phyloP scores from a whole-genome alignment of 768 basidiomycete species.

The Leccinellum luteum region DNA sequence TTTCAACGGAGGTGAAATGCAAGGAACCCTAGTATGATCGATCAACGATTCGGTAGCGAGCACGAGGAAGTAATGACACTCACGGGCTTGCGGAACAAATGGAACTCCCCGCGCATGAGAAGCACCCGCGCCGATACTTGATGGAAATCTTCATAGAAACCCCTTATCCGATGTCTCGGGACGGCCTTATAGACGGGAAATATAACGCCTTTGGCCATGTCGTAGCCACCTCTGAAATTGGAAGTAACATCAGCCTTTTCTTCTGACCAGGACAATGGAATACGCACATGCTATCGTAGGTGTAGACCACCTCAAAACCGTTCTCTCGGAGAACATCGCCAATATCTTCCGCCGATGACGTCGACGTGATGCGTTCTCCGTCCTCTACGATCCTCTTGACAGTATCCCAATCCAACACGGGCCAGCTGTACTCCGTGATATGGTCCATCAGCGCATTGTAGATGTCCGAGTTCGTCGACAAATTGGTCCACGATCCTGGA shows the following conservation, averaged over 20 bases:
- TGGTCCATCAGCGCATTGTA: slow-evolving; percentile 17
- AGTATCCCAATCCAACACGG: slow-evolving; percentile 24
- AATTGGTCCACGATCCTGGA: slow-evolving; percentile 21
- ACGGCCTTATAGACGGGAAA: slow-evolving; percentile 34
- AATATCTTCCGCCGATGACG: slow-evolving; percentile 28
- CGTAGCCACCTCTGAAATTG: slow-evolving; percentile 34
- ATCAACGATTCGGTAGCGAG: background rate
- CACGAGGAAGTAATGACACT: background rate
- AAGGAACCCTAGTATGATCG: slow-evolving; percentile 27
- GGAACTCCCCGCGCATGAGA: slow-evolving; percentile 39
- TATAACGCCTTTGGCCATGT: slow-evolving; percentile 39
- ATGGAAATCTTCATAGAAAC: slow-evolving; percentile 39
- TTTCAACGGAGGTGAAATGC: slow-evolving; percentile 32
- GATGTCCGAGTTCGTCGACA: slow-evolving; percentile 12
- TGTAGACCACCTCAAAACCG: slow-evolving; percentile 42
- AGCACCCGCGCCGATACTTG: slow-evolving; percentile 36
- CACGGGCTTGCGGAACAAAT: slow-evolving; percentile 39
- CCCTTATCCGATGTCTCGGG: slow-evolving; percentile 33
- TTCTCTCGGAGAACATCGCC: slow-evolving; percentile 34
- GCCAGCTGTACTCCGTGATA: slow-evolving; percentile 6
- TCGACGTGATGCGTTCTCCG: slow-evolving; percentile 18
- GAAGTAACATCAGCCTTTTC: background rate
- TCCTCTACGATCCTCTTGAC: slow-evolving; percentile 22
- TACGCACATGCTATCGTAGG: slow-evolving; percentile 42
- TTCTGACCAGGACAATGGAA: background rate